These are phyloP conservation scores for Sarocladium brachiariae DNA, from an alignment of 2,329 filamentous ascomycete genomes.

Conservation along the genomic window DNA sequence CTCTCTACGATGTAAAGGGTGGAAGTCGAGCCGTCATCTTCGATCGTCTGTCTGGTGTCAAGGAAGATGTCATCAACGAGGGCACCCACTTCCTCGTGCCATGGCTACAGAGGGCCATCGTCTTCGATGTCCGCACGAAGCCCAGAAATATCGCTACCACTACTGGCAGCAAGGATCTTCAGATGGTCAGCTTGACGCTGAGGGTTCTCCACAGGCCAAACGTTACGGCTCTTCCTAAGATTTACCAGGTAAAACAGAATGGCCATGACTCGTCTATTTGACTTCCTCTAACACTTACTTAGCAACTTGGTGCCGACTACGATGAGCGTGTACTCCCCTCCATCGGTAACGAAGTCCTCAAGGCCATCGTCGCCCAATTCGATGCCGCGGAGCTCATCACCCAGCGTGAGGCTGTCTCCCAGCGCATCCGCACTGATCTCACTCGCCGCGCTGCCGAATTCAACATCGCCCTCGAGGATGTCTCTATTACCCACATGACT, in stretches of 20 bases:
- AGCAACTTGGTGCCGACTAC: slow-evolving; percentile 97
- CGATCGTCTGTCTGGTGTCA: slow-evolving; percentile 85
- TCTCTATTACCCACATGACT: slow-evolving; percentile 99
- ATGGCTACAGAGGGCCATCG: slow-evolving; percentile 89
- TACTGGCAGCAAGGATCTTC: slow-evolving; percentile 96
- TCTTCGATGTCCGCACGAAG: slow-evolving; percentile 97
- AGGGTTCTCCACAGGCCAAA: slow-evolving; percentile 92
- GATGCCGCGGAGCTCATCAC: slow-evolving; percentile 98
- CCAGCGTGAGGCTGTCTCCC: slow-evolving; percentile 91
- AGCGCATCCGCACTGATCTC: slow-evolving; percentile 88
- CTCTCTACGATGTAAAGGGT: slow-evolving; percentile 95
- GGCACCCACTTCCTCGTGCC: slow-evolving; percentile 95
- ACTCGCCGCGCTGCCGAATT: slow-evolving; percentile 91
- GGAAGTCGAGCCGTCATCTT: slow-evolving; percentile 96
- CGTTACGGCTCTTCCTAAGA: slow-evolving; percentile 87
- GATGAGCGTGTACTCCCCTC: slow-evolving; percentile 97
- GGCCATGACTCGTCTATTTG: neutral
- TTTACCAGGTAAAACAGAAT: slow-evolving; percentile 72
- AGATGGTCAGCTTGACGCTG: slow-evolving; percentile 98
- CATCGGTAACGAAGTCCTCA: slow-evolving; percentile 98
- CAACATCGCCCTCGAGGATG: slow-evolving; percentile 98
- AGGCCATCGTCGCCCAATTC: slow-evolving; percentile 97
- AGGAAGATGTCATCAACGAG: slow-evolving; percentile 87
- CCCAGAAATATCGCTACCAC: slow-evolving; percentile 96
- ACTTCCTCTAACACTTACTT: slow-evolving; percentile 10